A percentile compares a stretch with the other conserved stretches of the same genome.
Conservation (phyloP, 805 yeast genomes). For the Starmerella cellae region DNA sequence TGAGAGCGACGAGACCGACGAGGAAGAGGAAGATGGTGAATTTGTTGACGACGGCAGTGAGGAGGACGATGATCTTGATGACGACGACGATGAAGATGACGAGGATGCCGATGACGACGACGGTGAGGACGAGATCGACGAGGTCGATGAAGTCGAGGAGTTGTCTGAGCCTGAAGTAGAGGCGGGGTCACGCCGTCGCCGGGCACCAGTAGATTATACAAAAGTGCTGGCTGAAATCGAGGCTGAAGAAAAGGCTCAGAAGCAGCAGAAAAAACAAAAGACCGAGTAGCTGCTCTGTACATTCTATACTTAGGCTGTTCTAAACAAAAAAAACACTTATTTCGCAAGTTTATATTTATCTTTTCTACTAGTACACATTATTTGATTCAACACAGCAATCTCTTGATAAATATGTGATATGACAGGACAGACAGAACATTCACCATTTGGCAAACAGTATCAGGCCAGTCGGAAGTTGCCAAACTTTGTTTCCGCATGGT, state of each 20-base stretch:
- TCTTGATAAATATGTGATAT: background rate
- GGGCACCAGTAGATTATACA: slow-evolving; percentile 71
- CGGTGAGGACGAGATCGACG: slow-evolving; percentile 35
- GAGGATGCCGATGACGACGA: slow-evolving; percentile 47
- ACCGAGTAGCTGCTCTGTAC: no score
- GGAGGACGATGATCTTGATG: slow-evolving; percentile 24
- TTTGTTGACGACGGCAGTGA: slow-evolving; percentile 28
- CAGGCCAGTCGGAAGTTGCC: no score
- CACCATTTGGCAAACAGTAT: no score
- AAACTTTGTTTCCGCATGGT: no score
- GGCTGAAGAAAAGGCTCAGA: slow-evolving; percentile 29
- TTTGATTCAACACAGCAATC: no score
- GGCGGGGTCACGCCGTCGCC: slow-evolving; percentile 72
- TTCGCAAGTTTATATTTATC: no score
- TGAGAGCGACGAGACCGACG: slow-evolving; percentile 28
- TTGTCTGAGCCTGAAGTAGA: slow-evolving; percentile 72
- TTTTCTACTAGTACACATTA: no score
- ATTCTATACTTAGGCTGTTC: no score
- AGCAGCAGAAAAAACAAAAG: background rate
- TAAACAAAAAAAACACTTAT: no score
- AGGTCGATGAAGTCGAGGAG: slow-evolving; percentile 25
- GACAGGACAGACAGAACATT: background rate
- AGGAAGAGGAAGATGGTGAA: slow-evolving; percentile 16
- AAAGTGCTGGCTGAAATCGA: slow-evolving; percentile 65
- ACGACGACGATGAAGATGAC: slow-evolving; percentile 41